Conservation (phyloP, 225 moss, liverwort and hornwort species). For the Neckera pumila region DNA sequence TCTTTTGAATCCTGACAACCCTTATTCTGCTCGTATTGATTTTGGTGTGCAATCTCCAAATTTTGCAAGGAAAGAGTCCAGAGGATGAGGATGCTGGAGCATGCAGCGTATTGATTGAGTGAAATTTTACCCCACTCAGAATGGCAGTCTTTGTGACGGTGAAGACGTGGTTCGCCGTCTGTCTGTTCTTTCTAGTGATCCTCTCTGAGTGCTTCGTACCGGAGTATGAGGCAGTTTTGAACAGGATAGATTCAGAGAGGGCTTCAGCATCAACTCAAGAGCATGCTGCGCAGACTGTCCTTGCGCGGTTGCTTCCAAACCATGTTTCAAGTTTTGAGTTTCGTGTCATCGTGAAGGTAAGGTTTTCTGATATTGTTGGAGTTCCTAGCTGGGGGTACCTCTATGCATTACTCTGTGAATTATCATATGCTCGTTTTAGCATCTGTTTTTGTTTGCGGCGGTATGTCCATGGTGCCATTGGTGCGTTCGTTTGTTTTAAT, state of each 20-base stretch:
- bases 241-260: conserved; percentile 21
- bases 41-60: background rate
- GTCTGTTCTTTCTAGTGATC: conserved; percentile 2
- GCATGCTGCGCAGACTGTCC: conserved; percentile 43
- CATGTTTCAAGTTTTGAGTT: conserved; percentile 60
- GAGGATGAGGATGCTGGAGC: background rate
- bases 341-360: conserved; percentile 53
- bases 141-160: conserved; percentile 1
- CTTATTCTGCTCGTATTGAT: background rate
- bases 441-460: background rate
- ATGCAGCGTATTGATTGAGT: background rate
- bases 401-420: background rate
- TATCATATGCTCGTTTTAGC: background rate
- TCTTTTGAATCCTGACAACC: background rate
- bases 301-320: conserved; percentile 58
- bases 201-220: background rate
- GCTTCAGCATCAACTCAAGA: conserved; percentile 33
- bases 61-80: background rate
- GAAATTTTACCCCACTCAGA: background rate
- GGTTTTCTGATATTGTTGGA: background rate
- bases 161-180: background rate
- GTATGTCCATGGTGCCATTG: background rate
- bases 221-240: conserved; percentile 19
- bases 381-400: background rate
- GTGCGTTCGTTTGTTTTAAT: background rate